Conservation (phyloP, 78 protist genomes). For the Reticulomyxa filosa region DNA sequence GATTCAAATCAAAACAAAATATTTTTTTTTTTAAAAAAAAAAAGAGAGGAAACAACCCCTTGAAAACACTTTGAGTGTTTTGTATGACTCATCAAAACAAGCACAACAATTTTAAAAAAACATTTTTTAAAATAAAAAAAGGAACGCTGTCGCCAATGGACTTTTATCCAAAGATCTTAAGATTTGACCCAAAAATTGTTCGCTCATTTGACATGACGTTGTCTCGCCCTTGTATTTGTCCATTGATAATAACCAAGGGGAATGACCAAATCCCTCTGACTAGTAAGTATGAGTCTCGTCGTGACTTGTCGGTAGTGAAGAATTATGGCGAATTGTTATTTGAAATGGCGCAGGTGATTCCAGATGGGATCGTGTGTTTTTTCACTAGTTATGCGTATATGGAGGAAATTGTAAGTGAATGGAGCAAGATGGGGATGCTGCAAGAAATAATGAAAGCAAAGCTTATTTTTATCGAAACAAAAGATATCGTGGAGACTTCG, state of each 20-base stretch:
- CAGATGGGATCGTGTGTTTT: conserved; percentile 95
- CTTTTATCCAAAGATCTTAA: conserved; percentile 69
- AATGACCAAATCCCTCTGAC: conserved; percentile 19
- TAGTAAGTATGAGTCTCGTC: conserved; percentile 20
- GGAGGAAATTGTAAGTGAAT: conserved; percentile 47
- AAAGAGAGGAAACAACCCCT: too few species aligned
- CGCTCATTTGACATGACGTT: background rate
- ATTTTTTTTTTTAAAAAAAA: too few species aligned
- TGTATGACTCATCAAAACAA: too few species aligned
- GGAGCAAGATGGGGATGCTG: background rate
- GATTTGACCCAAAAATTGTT: conserved; percentile 45
- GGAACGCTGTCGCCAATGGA: conserved; percentile 91
- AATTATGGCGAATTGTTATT: conserved; percentile 52
- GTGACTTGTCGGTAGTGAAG: conserved; percentile 45
- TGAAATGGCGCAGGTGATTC: conserved; percentile 25
- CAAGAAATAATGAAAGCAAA: conserved; percentile 32
- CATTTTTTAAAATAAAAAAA: too few species aligned
- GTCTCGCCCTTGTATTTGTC: background rate
- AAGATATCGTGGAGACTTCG: conserved; percentile 61
- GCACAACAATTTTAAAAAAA: too few species aligned
- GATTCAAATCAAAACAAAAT: too few species aligned
- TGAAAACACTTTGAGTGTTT: too few species aligned
- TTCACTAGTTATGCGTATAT: conserved; percentile 80
- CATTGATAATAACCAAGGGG: conserved; percentile 1
- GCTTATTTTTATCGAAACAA: conserved; percentile 77